Base-by-base conservation (phyloP, 164 flowering plant genomes). In the Annona cherimola region DNA sequence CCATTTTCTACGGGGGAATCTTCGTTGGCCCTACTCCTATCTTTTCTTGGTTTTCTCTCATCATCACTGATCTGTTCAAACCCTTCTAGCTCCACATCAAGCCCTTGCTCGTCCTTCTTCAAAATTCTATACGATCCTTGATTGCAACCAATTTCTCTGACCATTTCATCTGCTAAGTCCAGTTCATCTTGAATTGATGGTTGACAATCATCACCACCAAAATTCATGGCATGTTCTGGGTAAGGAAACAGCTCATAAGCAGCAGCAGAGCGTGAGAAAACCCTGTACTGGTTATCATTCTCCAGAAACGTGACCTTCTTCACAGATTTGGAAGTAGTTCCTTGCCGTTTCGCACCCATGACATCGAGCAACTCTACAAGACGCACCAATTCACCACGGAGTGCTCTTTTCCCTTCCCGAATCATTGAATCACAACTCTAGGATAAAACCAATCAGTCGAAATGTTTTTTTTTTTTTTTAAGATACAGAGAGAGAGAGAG, bases 301-400 rank as follows among this genome's bases (percentile, higher is more conserved):
- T 60, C 72, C 8, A 73, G 76, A 70, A 72, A 55, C 44, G 79
- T 85, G 77, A 73, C 71, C 73, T 81, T 84, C 77, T 76, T 86
- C 68, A 66, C 54, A 14, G 73, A 35, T 75, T 73, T 82, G 39
- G 66, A 40, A 0, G 78, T 71, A 82, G 79, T 26, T 12, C 57
- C 76, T 46, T 66, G 68, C 76, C 84, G 84, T 79, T 79, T 82
- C 41, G 70, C 79, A 18, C 73, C 72, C 76, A 83, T 3, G 73
- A 79, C 84, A 71, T 89, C 89, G 75, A 94, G 61, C 35, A 77
- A 80, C 50, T 92, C 90, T 78, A 94, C 73, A 55, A 94, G 84
- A 68, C 74, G 76, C 73, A 79, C 79, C 78, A 89, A 72, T 75
- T 86, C 94, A 71, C 79, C 74, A 64, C 84, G 82, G 65, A 88